Conservation (phyloP, 352 stramenopile species). For the Hyaloperonospora brassicae region DNA sequence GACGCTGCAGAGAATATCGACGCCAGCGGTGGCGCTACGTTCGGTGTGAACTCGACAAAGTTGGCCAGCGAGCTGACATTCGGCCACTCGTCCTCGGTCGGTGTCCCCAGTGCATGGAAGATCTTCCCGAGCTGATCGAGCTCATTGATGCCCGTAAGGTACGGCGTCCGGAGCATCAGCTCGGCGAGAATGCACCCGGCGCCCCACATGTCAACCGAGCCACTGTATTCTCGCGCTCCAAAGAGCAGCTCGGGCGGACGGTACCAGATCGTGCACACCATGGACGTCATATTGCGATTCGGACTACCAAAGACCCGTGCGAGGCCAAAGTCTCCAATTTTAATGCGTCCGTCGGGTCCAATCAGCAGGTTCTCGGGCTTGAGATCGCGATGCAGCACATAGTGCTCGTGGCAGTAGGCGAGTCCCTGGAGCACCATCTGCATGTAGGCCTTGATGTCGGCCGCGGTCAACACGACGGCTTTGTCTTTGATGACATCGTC, state of each 20-base stretch:
- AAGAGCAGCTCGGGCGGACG: constrained; percentile 83
- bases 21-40: constrained; percentile 46
- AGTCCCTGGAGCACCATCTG: constrained; percentile 75
- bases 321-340: constrained; percentile 86
- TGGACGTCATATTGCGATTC: constrained; percentile 85
- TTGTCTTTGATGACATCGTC: constrained; percentile 88
- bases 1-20: constrained; percentile 69
- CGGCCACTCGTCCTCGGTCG: constrained; percentile 72
- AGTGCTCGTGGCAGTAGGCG: constrained; percentile 76
- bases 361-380: constrained; percentile 87
- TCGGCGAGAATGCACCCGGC: constrained; percentile 85
- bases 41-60: constrained; percentile 76
- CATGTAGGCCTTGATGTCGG: constrained; percentile 86
- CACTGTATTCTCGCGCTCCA: constrained; percentile 75
- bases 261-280: constrained; percentile 88
- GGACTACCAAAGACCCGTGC: constrained; percentile 76
- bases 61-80: constrained; percentile 64
- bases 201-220: constrained; percentile 83
- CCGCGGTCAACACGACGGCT: constrained; percentile 69
- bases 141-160: constrained; percentile 76
- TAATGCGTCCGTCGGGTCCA: constrained; percentile 66
- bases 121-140: constrained; percentile 84
- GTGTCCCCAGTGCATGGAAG: constrained; percentile 79
- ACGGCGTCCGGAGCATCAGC: constrained; percentile 75
- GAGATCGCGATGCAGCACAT: constrained; percentile 80